Evolutionary conservation across 1,284 basidiomycete species (phyloP).

Genomic region (Sparassis latifolia): DNA sequence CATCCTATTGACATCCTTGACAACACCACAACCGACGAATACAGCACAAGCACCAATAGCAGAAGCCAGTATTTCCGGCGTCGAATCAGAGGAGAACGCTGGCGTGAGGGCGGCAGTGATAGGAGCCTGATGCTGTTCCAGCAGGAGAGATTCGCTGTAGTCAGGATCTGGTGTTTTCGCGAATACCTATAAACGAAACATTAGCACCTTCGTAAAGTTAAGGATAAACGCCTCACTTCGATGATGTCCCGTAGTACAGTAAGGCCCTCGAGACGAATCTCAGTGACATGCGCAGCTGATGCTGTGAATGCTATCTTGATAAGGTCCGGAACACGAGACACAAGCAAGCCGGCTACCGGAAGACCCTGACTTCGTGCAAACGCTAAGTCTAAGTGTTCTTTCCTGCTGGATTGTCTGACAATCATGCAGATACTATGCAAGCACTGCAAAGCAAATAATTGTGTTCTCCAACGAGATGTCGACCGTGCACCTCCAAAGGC

Average conservation of each 20-base stretch:
- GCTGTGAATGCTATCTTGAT: constrained; percentile 99
- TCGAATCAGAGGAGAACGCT: constrained; percentile 91
- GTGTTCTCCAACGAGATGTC: constrained; percentile 93
- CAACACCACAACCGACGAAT: constrained; percentile 94
- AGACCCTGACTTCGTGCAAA: constrained; percentile 39
- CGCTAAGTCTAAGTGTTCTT: constrained; percentile 77
- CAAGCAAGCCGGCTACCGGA: constrained; percentile 48
- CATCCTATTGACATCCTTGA: constrained; percentile 87
- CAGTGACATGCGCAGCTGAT: constrained; percentile 91
- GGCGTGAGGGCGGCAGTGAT: constrained; percentile 98
- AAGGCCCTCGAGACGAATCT: constrained; percentile 91
- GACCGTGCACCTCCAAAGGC: constrained; percentile 32
- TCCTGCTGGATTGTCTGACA: constrained; percentile 65
- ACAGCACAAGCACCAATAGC: constrained; percentile 93
- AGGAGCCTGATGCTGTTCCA: constrained; percentile 99
- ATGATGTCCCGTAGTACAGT: constrained; percentile 90
- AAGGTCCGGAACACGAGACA: constrained; percentile 83
- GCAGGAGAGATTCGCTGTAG: constrained; percentile 82
- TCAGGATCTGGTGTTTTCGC: constrained; percentile 86
- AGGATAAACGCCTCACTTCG: constrained; percentile 45
- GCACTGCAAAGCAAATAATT: constrained; percentile 91
- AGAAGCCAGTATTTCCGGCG: constrained; percentile 90
- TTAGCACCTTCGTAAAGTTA: constrained; percentile 3
- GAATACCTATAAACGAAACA: constrained; percentile 72
- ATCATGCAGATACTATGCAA: constrained; percentile 85